These are phyloP conservation scores for Psilocybe azurescens DNA, from an alignment of 768 basidiomycete species.

Conservation along the genomic window DNA sequence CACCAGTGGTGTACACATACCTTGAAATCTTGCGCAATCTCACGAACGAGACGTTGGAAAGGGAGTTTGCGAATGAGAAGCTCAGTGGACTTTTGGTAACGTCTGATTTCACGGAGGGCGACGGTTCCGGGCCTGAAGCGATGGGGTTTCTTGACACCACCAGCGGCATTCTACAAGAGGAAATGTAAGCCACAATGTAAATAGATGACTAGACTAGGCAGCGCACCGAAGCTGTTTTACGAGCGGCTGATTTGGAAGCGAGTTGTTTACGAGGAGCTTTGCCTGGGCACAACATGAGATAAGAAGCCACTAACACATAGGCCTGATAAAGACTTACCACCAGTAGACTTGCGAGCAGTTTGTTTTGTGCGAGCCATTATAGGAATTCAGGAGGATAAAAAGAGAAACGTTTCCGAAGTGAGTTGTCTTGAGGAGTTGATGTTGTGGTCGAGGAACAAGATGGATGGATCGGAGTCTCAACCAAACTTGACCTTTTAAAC, in stretches of 20 bases:
- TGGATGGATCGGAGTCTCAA: slow-evolving; percentile 26
- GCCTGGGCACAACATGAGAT: slow-evolving; percentile 34
- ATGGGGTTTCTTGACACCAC: slow-evolving; percentile 85
- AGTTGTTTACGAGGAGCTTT: slow-evolving; percentile 69
- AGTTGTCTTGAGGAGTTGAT: slow-evolving; percentile 22
- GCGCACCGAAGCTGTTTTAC: slow-evolving; percentile 58
- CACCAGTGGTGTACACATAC: slow-evolving; percentile 28
- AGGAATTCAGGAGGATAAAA: slow-evolving; percentile 2
- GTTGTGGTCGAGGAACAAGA: slow-evolving; percentile 30
- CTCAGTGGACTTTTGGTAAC: slow-evolving; percentile 68
- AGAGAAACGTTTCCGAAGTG: slow-evolving; percentile 6
- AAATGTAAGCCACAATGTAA: not conserved
- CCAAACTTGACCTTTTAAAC: slow-evolving; percentile 30
- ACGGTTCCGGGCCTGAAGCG: slow-evolving; percentile 82
- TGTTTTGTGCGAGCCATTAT: slow-evolving; percentile 79
- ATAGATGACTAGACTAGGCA: not conserved
- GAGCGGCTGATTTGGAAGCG: slow-evolving; percentile 61
- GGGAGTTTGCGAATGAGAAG: slow-evolving; percentile 68
- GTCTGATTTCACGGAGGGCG: slow-evolving; percentile 76
- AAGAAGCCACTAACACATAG: not conserved
- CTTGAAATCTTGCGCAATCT: slow-evolving; percentile 86
- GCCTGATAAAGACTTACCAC: slow-evolving; percentile 45
- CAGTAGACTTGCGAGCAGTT: slow-evolving; percentile 79
- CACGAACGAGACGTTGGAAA: slow-evolving; percentile 79
- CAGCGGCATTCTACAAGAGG: slow-evolving; percentile 46